phyloP scores from a whole-genome alignment of 75 land plant genomes.

The Selaginella tamariscina region DNA sequence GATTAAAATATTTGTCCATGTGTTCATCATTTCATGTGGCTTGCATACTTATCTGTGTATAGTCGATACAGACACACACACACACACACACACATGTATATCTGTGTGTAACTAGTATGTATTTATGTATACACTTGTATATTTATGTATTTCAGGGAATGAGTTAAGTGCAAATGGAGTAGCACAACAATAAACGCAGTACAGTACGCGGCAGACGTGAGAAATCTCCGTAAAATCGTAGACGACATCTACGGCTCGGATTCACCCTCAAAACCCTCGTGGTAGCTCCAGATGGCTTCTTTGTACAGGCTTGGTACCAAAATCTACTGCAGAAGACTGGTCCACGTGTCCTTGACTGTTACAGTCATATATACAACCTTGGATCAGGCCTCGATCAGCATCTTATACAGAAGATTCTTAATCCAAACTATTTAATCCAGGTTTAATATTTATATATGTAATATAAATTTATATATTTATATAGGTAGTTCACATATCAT shows the following conservation, averaged over 20 bases:
- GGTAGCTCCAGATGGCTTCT: constrained; percentile 77
- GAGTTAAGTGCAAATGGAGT: constrained; percentile 67
- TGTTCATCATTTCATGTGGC: not conserved
- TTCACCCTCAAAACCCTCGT: constrained; percentile 29
- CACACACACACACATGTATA: too few species aligned
- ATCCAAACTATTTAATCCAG: constrained; percentile 50
- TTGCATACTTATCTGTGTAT: not conserved
- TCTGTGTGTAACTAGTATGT: not conserved
- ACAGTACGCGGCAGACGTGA: constrained; percentile 55
- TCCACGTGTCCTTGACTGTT: constrained; percentile 32
- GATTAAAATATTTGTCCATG: not conserved
- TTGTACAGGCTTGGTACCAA: constrained; percentile 41
- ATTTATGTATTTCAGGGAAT: constrained; percentile 43
- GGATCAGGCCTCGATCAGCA: constrained; percentile 58
- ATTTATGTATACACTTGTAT: not conserved
- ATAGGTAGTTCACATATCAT: too few species aligned
- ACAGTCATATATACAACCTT: constrained; percentile 82
- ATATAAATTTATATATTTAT: too few species aligned
- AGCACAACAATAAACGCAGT: constrained; percentile 41
- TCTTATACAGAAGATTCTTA: constrained; percentile 57
- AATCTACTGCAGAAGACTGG: constrained; percentile 43
- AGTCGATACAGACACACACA: not conserved
- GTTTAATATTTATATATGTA: too few species aligned
- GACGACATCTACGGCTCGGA: constrained; percentile 30
- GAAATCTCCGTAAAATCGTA: constrained; percentile 29